Evolutionary conservation across 306 rosid genomes (phyloP).

Genomic region (Cicer cuneatum): DNA sequence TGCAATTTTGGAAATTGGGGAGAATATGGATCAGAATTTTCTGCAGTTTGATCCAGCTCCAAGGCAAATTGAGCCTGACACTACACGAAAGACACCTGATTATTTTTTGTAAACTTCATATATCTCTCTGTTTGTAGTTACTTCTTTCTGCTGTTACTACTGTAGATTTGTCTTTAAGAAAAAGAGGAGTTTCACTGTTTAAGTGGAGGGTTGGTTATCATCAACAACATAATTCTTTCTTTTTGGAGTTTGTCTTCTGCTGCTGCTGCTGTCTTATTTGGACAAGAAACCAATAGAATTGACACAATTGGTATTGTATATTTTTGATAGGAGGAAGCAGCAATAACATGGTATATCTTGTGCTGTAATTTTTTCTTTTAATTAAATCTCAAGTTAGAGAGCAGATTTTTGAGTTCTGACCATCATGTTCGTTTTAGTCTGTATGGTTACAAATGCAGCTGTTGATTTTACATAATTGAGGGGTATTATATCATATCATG

Average conservation of each 20-base stretch:
- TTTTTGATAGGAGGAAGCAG: slow-evolving; percentile 67
- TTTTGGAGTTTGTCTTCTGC: slow-evolving; percentile 68
- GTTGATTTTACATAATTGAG: slow-evolving; percentile 43
- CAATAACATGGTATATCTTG: slow-evolving; percentile 71
- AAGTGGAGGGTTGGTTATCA: slow-evolving; percentile 60
- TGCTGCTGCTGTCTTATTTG: slow-evolving; percentile 65
- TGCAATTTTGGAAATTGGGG: slow-evolving; percentile 96
- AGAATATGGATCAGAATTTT: slow-evolving; percentile 97
- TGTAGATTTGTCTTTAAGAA: slow-evolving; percentile 76
- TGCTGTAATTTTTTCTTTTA: slow-evolving; percentile 56
- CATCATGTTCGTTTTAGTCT: slow-evolving; percentile 42
- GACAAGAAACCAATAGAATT: slow-evolving; percentile 64
- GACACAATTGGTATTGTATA: slow-evolving; percentile 76
- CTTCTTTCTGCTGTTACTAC: slow-evolving; percentile 61
- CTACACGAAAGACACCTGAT: slow-evolving; percentile 97
- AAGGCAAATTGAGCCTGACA: slow-evolving; percentile 95
- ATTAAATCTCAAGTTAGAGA: slow-evolving; percentile 53
- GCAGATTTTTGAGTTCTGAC: slow-evolving; percentile 52
- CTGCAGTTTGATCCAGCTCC: slow-evolving; percentile 99
- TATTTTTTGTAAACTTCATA: slow-evolving; percentile 86
- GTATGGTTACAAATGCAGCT: slow-evolving; percentile 50
- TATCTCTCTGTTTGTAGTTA: slow-evolving; percentile 64
- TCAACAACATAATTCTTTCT: slow-evolving; percentile 75
- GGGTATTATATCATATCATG: slow-evolving; percentile 15
- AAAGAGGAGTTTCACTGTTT: slow-evolving; percentile 61